Conservation (phyloP, 148 eudicot genomes). For the Rhododendron griersonianum region DNA sequence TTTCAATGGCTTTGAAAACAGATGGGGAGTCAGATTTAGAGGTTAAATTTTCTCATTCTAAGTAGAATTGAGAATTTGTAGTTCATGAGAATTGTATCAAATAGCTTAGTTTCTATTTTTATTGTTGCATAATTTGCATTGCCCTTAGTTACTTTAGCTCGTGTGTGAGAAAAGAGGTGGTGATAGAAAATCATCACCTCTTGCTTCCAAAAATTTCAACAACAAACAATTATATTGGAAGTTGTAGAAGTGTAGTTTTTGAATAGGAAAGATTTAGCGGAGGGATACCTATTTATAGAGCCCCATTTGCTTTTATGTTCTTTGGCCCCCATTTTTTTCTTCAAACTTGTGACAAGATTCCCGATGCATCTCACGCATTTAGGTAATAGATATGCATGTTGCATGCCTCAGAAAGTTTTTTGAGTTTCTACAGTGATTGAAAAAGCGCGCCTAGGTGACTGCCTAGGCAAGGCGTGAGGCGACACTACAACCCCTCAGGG, state of each 20-base stretch:
- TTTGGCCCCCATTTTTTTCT: background rate
- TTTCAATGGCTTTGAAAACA: background rate
- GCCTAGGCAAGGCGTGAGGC: too few species aligned
- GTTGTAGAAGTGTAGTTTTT: background rate
- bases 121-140: background rate
- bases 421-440: too few species aligned
- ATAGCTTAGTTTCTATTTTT: background rate
- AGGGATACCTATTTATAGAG: background rate
- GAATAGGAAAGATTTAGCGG: background rate
- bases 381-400: background rate
- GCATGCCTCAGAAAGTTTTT: background rate
- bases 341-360: background rate
- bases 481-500: too few species aligned
- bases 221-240: background rate
- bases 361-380: background rate
- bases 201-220: too few species aligned
- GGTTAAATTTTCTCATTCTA: background rate
- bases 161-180: too few species aligned
- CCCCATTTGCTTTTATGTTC: too few species aligned
- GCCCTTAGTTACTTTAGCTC: background rate
- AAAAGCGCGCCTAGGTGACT: too few species aligned
- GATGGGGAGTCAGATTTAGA: background rate
- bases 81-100: too few species aligned
- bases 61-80: background rate
- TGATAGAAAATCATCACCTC: too few species aligned